Conservation (phyloP, 352 stramenopile genomes). For the Globisporangium cederbergense region DNA sequence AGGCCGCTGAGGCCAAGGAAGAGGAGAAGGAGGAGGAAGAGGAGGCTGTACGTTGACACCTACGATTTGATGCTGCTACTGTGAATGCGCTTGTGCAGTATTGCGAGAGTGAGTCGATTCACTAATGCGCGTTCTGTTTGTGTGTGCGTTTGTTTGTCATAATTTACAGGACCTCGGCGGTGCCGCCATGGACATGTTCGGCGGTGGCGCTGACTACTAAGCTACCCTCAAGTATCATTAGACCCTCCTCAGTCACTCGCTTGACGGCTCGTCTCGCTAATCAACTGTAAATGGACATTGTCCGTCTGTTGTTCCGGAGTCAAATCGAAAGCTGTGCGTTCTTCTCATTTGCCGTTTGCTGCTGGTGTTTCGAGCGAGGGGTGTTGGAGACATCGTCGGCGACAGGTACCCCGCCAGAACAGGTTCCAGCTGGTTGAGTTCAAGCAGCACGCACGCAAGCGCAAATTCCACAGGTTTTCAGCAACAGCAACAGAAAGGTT, state of each 20-base stretch:
- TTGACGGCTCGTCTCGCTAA: conserved; percentile 33
- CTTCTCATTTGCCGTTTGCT: not conserved
- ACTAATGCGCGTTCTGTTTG: conserved; percentile 18
- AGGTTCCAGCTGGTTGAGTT: not conserved
- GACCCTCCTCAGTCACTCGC: conserved; percentile 25
- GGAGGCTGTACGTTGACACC: conserved; percentile 46
- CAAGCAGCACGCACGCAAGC: not conserved
- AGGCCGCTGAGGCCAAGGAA: conserved; percentile 31
- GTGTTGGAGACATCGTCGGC: not conserved
- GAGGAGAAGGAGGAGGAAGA: conserved; percentile 64
- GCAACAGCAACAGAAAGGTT: not conserved
- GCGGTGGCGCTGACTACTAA: conserved; percentile 63
- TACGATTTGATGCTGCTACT: not conserved
- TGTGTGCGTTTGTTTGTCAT: not conserved
- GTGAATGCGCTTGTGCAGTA: not conserved
- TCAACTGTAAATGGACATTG: conserved; percentile 49
- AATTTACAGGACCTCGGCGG: conserved; percentile 45
- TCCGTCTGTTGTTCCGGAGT: conserved; percentile 43
- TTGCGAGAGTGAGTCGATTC: not conserved
- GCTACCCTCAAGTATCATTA: conserved; percentile 23
- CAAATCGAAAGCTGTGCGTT: conserved; percentile 21
- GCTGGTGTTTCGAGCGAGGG: conserved; percentile 1
- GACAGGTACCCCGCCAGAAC: not conserved
- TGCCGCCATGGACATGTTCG: conserved; percentile 73
- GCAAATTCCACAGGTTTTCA: not conserved